Base-by-base conservation (phyloP, 371 early-diverging fungal species). In the Saksenaea oblongispora region DNA sequence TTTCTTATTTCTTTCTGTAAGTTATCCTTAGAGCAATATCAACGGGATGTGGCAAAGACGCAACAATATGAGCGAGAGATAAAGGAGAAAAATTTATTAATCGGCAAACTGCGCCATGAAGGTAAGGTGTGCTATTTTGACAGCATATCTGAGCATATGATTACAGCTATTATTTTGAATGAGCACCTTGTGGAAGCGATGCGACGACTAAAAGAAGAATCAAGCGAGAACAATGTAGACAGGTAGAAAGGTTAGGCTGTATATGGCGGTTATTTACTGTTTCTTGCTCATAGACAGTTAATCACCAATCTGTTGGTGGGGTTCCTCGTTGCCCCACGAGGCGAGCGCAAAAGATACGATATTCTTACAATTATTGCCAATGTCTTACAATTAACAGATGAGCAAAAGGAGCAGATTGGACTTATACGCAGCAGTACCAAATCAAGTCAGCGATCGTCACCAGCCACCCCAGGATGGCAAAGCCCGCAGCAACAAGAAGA, bases 311-410 rank as follows among this genome's bases (percentile, higher is more conserved):
- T 96, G 17, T 76, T 96, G 31, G 89, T 95, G 58, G 89, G 91
- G 0, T 96, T 95, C 71, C 74, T 94, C 61, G 77, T 88, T 59
- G 86, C 93, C 36, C 93, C 92, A 34, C 84, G 94, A 28, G 95
- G 94, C 24, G 95, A 95, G 70, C 83, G 89, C 51, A 95, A 93
- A 70, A 85, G 94, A 34, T 96, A 83, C 69, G 96, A 96, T 71
- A 92, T 95, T 53, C 73, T 96, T 58, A 88, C 87, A 36, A 86
- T 96, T 53, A 94, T 96, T 73, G 86, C 93, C n/a, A 91, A 86
- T 61, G 91, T 95, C 17, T 76, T 96, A 55, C 89, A 93, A 74
- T 85, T 94, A 59, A 84, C 80, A 10, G 94, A 94, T 54, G 93
- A 94, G 69, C 94, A 96, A 72, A 92, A 92, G 63, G 88, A 89